Percentiles rank a stretch among this genome's conserved stretches.
phyloP scores from a whole-genome alignment of 2,329 filamentous ascomycete species.

The Aspergillus aculeatus region DNA sequence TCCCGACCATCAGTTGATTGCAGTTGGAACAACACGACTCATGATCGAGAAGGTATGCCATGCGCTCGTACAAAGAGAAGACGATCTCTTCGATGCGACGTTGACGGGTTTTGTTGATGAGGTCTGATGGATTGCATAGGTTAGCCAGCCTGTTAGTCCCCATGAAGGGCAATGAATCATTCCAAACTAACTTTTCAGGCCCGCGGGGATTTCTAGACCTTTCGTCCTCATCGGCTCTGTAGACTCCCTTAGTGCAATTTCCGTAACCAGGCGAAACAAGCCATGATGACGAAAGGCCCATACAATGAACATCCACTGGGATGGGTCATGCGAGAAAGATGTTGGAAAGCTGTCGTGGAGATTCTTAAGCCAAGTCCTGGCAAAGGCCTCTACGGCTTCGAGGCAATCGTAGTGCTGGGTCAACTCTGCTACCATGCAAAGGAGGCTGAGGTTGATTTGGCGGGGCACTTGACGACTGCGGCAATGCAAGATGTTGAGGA shows the following conservation, averaged over 20 bases:
- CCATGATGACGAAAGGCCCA: neutral
- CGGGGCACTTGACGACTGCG: constrained; percentile 42
- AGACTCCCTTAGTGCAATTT: constrained; percentile 1
- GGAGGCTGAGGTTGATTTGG: constrained; percentile 39
- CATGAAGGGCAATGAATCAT: neutral
- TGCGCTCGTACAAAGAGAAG: neutral
- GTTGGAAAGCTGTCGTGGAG: constrained; percentile 8
- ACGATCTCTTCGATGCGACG: neutral
- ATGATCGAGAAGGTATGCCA: neutral
- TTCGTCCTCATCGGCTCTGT: neutral
- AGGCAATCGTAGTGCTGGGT: constrained; percentile 46
- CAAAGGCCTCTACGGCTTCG: constrained; percentile 46
- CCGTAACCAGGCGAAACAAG: constrained; percentile 3
- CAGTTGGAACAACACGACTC: constrained; percentile 5
- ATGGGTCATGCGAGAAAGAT: constrained; percentile 3
- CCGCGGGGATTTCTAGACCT: neutral
- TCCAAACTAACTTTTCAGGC: neutral
- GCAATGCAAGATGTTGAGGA: constrained; percentile 50
- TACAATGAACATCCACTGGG: constrained; percentile 20
- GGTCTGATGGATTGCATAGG: neutral
- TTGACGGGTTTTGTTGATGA: neutral
- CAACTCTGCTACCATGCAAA: constrained; percentile 48
- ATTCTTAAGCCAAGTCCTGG: constrained; percentile 43
- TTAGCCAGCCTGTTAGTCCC: neutral
- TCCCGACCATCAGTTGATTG: neutral